These are phyloP conservation scores for Bryoglossum gracile DNA, from an alignment of 495 filamentous ascomycete species.

Conservation along the genomic window DNA sequence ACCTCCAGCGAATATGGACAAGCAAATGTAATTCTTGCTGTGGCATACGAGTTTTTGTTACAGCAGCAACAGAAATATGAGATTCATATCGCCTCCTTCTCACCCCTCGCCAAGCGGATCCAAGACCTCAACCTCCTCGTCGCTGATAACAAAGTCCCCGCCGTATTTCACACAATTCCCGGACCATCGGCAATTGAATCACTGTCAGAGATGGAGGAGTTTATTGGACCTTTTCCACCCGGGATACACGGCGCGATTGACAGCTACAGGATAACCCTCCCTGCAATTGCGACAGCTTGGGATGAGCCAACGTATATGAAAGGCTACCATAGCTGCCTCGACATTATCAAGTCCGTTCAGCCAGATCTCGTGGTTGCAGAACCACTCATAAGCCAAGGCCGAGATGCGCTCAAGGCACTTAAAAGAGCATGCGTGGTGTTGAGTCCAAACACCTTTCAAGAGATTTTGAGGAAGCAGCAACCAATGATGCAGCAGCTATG, in stretches of 20 bases:
- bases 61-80: conserved; percentile 33
- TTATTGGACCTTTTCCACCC: conserved; percentile 22
- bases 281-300: conserved; percentile 36
- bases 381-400: conserved; percentile 41
- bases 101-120: conserved; percentile 27
- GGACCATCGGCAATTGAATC: conserved; percentile 38
- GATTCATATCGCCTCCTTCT: conserved; percentile 48
- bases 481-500: conserved; percentile 31
- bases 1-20: conserved; percentile 51
- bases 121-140: conserved; percentile 3
- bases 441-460: conserved; percentile 37
- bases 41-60: conserved; percentile 41
- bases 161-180: conserved; percentile 34
- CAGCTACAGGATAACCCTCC: conserved; percentile 31
- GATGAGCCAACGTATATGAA: conserved; percentile 40
- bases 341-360: conserved; percentile 34
- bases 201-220: conserved; percentile 27
- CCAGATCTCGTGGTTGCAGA: conserved; percentile 43
- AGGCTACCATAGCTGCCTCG: conserved; percentile 38
- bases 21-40: conserved; percentile 47
- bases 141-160: not conserved
- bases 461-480: conserved; percentile 30
- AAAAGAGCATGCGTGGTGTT: conserved; percentile 31
- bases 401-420: conserved; percentile 38
- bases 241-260: conserved; percentile 32